Evolutionary conservation across 2,329 filamentous ascomycete genomes (phyloP), one percentile per base, ranked within the genome.

Genomic region (Exophiala viscosa): DNA sequence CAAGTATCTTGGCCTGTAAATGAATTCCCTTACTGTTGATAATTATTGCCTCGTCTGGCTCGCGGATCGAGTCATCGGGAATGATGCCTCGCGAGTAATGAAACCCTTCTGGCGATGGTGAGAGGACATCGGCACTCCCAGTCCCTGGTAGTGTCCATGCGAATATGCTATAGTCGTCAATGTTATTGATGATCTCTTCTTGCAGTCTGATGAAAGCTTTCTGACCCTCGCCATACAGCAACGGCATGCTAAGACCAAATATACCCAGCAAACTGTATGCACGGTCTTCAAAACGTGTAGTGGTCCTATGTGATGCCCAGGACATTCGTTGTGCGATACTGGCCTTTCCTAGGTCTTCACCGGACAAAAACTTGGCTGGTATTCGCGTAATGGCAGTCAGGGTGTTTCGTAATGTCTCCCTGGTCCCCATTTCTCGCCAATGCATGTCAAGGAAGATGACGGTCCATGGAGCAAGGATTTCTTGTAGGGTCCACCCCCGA

Each of bases 211-310:
- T 44, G 34, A 66, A 66, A 0, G 64, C 61, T 17, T 50, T 43
- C 31, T 55, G 39, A 2, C 64, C 62, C 45, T 67, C 66, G 2
- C 66, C 65, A 45, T 68, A 67, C 5, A 66, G n/a, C 17, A 62
- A 40, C 1, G 61, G 61, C 61, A 65, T 64, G 40, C 60, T 62
- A 39, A 64, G 51, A 7, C 50, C 57, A 41, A 67, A 67, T 0
- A 67, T 9, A 2, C 66, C 66, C 11, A 68, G 34, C 8, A 67
- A 55, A 42, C 62, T 57, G 50, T 68, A 69, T 2, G 66, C 64
- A 1, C 45, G 46, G 42, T 67, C 65, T 35, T 65, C 64, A 1
- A 55, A 13, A 31, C 60, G 46, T 1, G 62, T 60, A 7, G 65
- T 66, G 15, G 20, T 28, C 20, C 65, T 43, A 7, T 44, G 17